phyloP scores from a whole-genome alignment of 768 basidiomycete species.

The Lentinula boryana region DNA sequence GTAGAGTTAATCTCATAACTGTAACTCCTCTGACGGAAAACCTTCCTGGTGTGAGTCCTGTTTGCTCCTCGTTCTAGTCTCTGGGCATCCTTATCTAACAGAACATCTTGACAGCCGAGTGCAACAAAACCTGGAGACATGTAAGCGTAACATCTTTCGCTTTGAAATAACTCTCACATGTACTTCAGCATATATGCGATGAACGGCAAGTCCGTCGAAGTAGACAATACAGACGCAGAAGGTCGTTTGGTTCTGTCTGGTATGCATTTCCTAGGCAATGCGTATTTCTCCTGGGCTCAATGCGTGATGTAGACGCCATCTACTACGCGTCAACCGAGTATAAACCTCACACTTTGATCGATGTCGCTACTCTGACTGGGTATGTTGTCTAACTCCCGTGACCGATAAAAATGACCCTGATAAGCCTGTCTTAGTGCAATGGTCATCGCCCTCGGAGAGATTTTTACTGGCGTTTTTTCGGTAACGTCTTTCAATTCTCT shows the following conservation, averaged over 20 bases:
- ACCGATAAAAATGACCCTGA: too few relatives aligned
- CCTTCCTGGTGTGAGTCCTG: slow-evolving; percentile 59
- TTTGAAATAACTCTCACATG: neutral
- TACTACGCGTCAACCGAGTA: slow-evolving; percentile 75
- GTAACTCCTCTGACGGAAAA: slow-evolving; percentile 79
- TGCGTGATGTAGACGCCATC: slow-evolving; percentile 56
- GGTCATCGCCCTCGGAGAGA: slow-evolving; percentile 66
- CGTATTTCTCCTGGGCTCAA: neutral
- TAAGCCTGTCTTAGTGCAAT: slow-evolving; percentile 47
- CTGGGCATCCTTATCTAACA: slow-evolving; percentile 9
- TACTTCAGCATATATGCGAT: slow-evolving; percentile 65
- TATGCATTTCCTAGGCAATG: slow-evolving; percentile 19
- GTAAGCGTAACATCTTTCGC: slow-evolving; percentile 30
- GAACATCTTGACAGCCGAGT: slow-evolving; percentile 22
- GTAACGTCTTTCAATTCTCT: slow-evolving; percentile 28
- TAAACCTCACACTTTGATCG: slow-evolving; percentile 78
- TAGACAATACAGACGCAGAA: slow-evolving; percentile 86
- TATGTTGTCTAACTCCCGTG: slow-evolving; percentile 17
- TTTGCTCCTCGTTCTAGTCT: neutral
- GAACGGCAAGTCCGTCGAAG: slow-evolving; percentile 83
- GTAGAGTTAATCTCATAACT: slow-evolving; percentile 69
- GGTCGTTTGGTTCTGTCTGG: slow-evolving; percentile 73
- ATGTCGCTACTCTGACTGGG: slow-evolving; percentile 87
- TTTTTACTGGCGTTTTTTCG: slow-evolving; percentile 74
- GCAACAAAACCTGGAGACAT: slow-evolving; percentile 84